phyloP scores from a whole-genome alignment of 345 rosid species.

The Clausena lansium region DNA sequence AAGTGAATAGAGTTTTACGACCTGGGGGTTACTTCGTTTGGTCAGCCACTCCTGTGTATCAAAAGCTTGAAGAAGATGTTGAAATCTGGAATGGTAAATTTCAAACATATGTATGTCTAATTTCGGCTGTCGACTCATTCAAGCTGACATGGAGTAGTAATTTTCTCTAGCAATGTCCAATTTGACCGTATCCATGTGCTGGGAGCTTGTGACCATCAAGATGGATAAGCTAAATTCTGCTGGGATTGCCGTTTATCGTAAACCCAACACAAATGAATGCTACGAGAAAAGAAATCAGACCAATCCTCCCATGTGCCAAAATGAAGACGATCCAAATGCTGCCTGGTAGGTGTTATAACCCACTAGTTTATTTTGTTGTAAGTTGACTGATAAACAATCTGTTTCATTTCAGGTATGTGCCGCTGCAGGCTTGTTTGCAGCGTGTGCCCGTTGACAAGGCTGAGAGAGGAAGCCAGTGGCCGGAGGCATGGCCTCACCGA shows the following conservation, averaged over 20 bases:
- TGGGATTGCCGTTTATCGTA: conserved; percentile 77
- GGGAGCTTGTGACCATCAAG: conserved; percentile 85
- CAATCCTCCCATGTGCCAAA: conserved; percentile 71
- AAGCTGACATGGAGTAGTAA: conserved; percentile 15
- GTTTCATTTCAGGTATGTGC: conserved; percentile 67
- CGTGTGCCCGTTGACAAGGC: conserved; percentile 39
- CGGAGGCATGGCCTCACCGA: conserved; percentile 68
- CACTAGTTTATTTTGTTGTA: no score
- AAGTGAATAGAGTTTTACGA: conserved; percentile 77
- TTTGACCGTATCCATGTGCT: conserved; percentile 74
- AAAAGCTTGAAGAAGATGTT: conserved; percentile 62
- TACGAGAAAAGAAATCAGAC: conserved; percentile 64
- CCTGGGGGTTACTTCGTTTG: conserved; percentile 93
- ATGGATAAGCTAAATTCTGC: conserved; percentile 69
- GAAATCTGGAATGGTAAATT: conserved; percentile 77
- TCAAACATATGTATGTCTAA: neutral
- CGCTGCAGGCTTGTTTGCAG: conserved; percentile 84
- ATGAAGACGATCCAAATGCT: conserved; percentile 79
- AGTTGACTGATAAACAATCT: no score
- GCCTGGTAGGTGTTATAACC: conserved; percentile 54
- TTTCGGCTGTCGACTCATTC: neutral
- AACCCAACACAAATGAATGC: conserved; percentile 75
- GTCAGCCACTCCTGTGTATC: conserved; percentile 98
- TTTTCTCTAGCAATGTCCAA: conserved; percentile 59
- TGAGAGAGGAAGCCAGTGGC: conserved; percentile 78